Evolutionary conservation across 2,329 filamentous ascomycete genomes (phyloP).

Genomic region (Cladosporium sphaerospermum): DNA sequence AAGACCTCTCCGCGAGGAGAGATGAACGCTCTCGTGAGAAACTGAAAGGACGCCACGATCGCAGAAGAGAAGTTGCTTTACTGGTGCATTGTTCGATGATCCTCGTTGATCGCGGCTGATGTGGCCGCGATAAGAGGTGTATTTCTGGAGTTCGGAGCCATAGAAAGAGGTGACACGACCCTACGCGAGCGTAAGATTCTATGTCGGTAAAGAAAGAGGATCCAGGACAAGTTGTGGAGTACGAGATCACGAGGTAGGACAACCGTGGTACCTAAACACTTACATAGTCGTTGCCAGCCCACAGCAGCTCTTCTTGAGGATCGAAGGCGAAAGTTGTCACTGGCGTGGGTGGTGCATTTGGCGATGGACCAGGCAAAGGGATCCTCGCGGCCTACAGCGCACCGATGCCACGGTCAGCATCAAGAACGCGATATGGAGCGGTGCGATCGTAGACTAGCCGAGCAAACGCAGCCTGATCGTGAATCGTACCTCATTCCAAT

Average conservation of each 20-base stretch:
- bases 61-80: slow-evolving; percentile 85
- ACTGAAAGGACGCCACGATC: slow-evolving; percentile 86
- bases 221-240: neutral
- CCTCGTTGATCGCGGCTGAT: slow-evolving; percentile 35
- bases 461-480: neutral
- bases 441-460: neutral
- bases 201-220: neutral
- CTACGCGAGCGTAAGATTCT: slow-evolving; percentile 39
- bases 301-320: slow-evolving; percentile 79
- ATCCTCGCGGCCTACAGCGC: slow-evolving; percentile 66
- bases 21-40: slow-evolving; percentile 76
- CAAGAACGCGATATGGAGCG: neutral
- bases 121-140: slow-evolving; percentile 86
- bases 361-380: slow-evolving; percentile 69
- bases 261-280: slow-evolving; percentile 27
- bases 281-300: slow-evolving; percentile 88
- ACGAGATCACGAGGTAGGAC: neutral
- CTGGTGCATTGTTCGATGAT: slow-evolving; percentile 56
- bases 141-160: slow-evolving; percentile 74
- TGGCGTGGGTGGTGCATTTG: slow-evolving; percentile 59
- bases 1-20: slow-evolving; percentile 74
- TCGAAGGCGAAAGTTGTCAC: slow-evolving; percentile 85
- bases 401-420: neutral
- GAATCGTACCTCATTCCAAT: slow-evolving; percentile 44
- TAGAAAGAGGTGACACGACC: slow-evolving; percentile 86